A percentile compares a stretch with the other conserved stretches of the same genome.
Conservation (phyloP, 352 stramenopile species). For the Phytophthora tubulina region DNA sequence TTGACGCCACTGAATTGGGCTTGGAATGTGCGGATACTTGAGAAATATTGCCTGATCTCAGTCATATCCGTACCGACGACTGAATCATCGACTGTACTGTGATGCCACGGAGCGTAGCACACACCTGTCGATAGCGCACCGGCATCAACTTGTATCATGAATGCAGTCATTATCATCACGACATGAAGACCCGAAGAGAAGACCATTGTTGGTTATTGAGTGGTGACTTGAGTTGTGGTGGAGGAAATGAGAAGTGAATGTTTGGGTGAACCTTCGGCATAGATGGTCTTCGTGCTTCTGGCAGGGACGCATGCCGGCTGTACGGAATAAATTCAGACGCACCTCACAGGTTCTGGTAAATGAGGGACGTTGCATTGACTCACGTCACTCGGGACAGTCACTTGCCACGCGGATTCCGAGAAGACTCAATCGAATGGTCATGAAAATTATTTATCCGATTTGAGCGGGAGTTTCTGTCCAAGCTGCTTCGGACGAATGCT, state of each 20-base stretch:
- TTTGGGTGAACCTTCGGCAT: not conserved
- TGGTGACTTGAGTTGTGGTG: constrained; percentile 12
- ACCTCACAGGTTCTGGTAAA: constrained; percentile 29
- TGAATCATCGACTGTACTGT: constrained; percentile 45
- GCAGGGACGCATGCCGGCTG: not conserved
- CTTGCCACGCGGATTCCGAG: constrained; percentile 23
- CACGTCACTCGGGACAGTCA: constrained; percentile 20
- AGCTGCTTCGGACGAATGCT: constrained; percentile 25
- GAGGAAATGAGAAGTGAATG: constrained; percentile 34
- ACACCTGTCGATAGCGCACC: constrained; percentile 45
- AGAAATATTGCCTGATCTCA: constrained; percentile 61
- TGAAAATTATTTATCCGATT: not conserved
- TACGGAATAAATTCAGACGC: constrained; percentile 34
- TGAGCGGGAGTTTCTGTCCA: not conserved
- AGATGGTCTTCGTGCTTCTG: not conserved
- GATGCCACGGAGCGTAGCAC: constrained; percentile 80
- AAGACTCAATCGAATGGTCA: constrained; percentile 19
- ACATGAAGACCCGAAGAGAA: constrained; percentile 23
- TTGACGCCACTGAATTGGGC: constrained; percentile 70
- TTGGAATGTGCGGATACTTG: constrained; percentile 76
- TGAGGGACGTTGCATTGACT: constrained; percentile 22
- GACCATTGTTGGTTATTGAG: constrained; percentile 26
- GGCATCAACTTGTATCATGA: constrained; percentile 21
- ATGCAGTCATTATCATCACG: constrained; percentile 12
- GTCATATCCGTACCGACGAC: constrained; percentile 51